Evolutionary conservation across 176 grass and related monocot species (phyloP).

Genomic region (Carex myosuroides): DNA sequence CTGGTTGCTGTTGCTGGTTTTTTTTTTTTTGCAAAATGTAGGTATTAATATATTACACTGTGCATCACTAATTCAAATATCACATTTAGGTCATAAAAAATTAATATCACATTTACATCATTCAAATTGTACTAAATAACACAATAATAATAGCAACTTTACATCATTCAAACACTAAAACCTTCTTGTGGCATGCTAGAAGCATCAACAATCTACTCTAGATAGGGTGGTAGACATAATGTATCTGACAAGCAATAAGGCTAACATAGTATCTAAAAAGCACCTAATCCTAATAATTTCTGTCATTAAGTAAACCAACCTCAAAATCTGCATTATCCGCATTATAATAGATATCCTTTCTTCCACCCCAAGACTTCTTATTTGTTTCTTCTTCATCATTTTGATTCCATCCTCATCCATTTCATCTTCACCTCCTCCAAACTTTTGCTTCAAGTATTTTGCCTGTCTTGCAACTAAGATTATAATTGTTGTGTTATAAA

Average conservation of each 20-base stretch:
- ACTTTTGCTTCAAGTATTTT: conserved; percentile 48
- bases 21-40: too few relatives aligned
- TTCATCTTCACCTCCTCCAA: conserved; percentile 71
- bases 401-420: conserved; percentile 52
- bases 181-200: neutral
- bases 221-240: neutral
- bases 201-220: neutral
- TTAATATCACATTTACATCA: too few relatives aligned
- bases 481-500: conserved; percentile 14
- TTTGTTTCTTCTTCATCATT: conserved; percentile 39
- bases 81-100: too few relatives aligned
- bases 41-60: too few relatives aligned
- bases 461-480: conserved; percentile 54
- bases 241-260: neutral
- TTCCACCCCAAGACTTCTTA: conserved; percentile 44
- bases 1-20: too few relatives aligned
- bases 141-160: too few relatives aligned
- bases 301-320: conserved; percentile 5
- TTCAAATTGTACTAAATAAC: too few relatives aligned
- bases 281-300: neutral
- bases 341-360: conserved; percentile 57
- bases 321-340: conserved; percentile 39
- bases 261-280: neutral
- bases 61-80: too few relatives aligned
- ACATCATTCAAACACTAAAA: too few relatives aligned